Evolutionary conservation across 1,284 basidiomycete genomes (phyloP), one percentile per base, ranked within the genome.

Genomic region (Phylloboletellus chloephorus): DNA sequence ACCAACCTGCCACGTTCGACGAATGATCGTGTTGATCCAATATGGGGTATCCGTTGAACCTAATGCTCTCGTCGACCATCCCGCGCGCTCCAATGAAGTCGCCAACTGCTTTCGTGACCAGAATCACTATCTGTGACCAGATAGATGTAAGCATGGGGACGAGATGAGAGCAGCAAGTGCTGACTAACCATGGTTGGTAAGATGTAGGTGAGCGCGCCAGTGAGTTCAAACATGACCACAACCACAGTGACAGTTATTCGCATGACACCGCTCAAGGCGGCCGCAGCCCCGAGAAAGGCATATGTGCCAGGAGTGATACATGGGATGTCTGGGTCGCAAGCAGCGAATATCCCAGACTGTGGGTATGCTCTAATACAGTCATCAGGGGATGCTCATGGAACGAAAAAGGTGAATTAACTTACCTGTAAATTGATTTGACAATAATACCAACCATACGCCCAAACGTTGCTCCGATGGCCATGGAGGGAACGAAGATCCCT

Each of bases 301-400:
- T 97, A 97, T 6, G 95, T 98, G 10, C 96, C 96, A 0, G 96
- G 96, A 0, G 95, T 98, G 56, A 99, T 98, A 58, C 96, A 99
- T 0, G 93, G 93, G 10, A 87, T 78, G 59, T 98, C 90, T 1
- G 92, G 92, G 21, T 79, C 76, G 60, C 96, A 99, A 23, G 86
- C 81, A 0, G 88, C 80, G 58, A 98, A 98, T 47, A 94, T 86
- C 1, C 89, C 83, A 24, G 85, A 85, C 19, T 79, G 67, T 0
- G 88, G 88, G 60, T 88, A 85, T 2, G 91, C 74, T 36, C 90
- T 95, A 22, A 43, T 33, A 19, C n/a, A 10, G 32, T 26, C 24
- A 21, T 32, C 5, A 38, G 21, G 25, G 24, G 33, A 7, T 38
- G 10, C 17, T 43, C 5, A 10, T 13, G 1, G 8, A 20, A 4